These are phyloP conservation scores for Globisporangium cylindrosporum DNA, from an alignment of 352 stramenopile species.

Conservation along the genomic window DNA sequence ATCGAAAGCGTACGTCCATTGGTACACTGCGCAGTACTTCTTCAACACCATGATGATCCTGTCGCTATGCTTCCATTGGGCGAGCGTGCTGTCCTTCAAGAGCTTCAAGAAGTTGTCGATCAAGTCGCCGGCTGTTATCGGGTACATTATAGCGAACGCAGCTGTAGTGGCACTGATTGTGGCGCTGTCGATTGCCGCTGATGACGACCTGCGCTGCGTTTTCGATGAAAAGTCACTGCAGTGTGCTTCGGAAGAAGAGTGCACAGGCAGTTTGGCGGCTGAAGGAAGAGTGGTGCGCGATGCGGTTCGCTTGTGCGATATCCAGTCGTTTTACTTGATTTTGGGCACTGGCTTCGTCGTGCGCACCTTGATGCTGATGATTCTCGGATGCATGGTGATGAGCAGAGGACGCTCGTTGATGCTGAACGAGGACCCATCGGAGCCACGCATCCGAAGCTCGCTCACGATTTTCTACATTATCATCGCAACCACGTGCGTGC, in stretches of 20 bases:
- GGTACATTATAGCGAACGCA: slow-evolving; percentile 62
- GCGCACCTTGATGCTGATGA: slow-evolving; percentile 83
- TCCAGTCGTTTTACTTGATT: slow-evolving; percentile 79
- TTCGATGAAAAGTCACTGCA: slow-evolving; percentile 59
- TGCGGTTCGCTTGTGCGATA: slow-evolving; percentile 64
- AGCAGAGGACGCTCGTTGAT: slow-evolving; percentile 77
- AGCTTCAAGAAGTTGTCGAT: slow-evolving; percentile 85
- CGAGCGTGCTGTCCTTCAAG: slow-evolving; percentile 81
- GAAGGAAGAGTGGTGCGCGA: slow-evolving; percentile 68
- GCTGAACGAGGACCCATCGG: slow-evolving; percentile 82
- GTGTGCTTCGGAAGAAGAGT: slow-evolving; percentile 58
- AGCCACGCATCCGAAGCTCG: slow-evolving; percentile 78
- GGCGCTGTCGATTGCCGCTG: slow-evolving; percentile 43
- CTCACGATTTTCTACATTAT: slow-evolving; percentile 89
- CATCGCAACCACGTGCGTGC: slow-evolving; percentile 82
- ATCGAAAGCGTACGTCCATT: slow-evolving; percentile 83
- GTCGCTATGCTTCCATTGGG: slow-evolving; percentile 87
- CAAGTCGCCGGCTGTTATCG: slow-evolving; percentile 74
- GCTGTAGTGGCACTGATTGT: slow-evolving; percentile 71
- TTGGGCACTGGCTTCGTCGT: slow-evolving; percentile 79
- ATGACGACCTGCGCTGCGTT: slow-evolving; percentile 67
- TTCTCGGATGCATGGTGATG: slow-evolving; percentile 87
- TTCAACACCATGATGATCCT: slow-evolving; percentile 88
- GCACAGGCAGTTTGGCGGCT: slow-evolving; percentile 50
- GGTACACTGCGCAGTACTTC: slow-evolving; percentile 85